Evolutionary conservation across 2,329 filamentous ascomycete genomes (phyloP).

Genomic region (Cercospora nicotianae): DNA sequence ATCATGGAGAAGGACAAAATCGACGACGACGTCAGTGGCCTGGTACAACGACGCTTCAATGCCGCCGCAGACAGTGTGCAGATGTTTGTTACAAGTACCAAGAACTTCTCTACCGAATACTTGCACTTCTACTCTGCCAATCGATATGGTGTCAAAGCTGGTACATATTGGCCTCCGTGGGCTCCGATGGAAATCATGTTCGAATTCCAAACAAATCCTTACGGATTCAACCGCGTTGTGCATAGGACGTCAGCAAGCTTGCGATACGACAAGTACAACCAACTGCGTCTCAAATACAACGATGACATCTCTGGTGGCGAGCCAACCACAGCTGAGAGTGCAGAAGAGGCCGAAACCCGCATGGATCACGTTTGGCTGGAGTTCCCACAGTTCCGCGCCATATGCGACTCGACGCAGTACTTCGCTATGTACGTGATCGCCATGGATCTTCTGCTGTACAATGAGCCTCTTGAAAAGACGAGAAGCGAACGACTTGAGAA

Average conservation of each 20-base stretch:
- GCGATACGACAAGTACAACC: constrained; percentile 98
- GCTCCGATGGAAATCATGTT: constrained; percentile 98
- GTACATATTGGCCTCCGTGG: constrained; percentile 95
- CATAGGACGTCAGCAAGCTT: constrained; percentile 94
- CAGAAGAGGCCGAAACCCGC: constrained; percentile 59
- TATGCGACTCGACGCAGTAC: constrained; percentile 96
- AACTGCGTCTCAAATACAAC: constrained; percentile 92
- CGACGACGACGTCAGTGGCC: constrained; percentile 86
- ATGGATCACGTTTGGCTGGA: constrained; percentile 97
- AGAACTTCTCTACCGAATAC: constrained; percentile 80
- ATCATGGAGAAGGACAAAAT: constrained; percentile 97
- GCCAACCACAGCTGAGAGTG: constrained; percentile 44
- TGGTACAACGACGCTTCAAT: constrained; percentile 91
- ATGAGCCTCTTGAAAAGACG: constrained; percentile 95
- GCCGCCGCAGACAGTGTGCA: constrained; percentile 97
- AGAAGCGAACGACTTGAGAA: constrained; percentile 92
- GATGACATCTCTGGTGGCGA: constrained; percentile 76
- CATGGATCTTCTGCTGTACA: constrained; percentile 91
- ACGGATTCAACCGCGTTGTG: constrained; percentile 96
- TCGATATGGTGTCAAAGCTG: constrained; percentile 80
- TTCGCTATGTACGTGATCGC: constrained; percentile 99
- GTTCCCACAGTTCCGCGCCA: constrained; percentile 88
- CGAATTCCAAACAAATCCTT: constrained; percentile 88
- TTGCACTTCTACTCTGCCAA: constrained; percentile 93
- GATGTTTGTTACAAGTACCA: constrained; percentile 95